A percentile compares a stretch with the other conserved stretches of the same genome.
Conservation (phyloP, 2,329 filamentous ascomycete genomes). For the Raffaelea albimanens region DNA sequence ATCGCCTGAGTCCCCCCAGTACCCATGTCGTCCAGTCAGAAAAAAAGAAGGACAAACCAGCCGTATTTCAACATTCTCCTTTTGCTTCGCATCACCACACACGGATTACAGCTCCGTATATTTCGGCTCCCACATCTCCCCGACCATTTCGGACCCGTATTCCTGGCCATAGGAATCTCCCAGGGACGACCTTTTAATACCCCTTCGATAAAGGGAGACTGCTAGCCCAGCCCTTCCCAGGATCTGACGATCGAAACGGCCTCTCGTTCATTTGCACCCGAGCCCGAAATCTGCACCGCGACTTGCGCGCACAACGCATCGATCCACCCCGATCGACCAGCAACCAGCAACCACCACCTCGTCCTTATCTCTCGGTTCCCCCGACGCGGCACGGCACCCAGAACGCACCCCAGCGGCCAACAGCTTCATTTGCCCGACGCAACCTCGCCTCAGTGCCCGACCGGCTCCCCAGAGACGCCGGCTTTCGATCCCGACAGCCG, state of each 20-base stretch:
- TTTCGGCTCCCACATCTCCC: neutral
- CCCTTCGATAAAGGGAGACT: neutral
- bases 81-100: neutral
- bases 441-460: no score
- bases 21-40: conserved; percentile 9
- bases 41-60: conserved; percentile 9
- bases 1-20: neutral
- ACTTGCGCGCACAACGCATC: no score
- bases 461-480: no score
- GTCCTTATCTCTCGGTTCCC: no score
- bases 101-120: conserved; percentile 4
- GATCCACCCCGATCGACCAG: no score
- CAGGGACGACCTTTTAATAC: neutral
- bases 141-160: neutral
- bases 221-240: neutral
- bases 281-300: no score
- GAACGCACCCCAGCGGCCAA: no score
- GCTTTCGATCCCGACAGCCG: neutral
- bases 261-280: no score
- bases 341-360: no score
- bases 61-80: conserved; percentile 13
- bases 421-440: no score
- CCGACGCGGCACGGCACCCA: no score
- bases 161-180: conserved; percentile 10
- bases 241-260: neutral